Percentiles rank a stretch among this genome's conserved stretches.
phyloP scores from a whole-genome alignment of 1,284 basidiomycete species.

The Exobasidium cylindrosporum region DNA sequence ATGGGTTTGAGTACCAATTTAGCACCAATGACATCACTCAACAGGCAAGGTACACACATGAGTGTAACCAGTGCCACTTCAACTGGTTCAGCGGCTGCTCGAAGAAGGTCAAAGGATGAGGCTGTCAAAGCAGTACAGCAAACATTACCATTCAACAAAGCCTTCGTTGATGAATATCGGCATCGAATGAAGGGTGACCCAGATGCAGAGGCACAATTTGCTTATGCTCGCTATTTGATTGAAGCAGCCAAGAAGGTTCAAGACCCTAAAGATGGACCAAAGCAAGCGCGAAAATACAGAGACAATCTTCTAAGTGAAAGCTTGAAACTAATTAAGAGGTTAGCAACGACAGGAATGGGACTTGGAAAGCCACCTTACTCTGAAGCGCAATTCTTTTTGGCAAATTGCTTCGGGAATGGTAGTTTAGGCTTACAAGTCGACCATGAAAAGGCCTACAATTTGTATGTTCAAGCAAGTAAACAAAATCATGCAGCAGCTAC shows the following conservation, averaged over 20 bases:
- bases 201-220: constrained; percentile 97
- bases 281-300: constrained; percentile 68
- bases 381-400: constrained; percentile 98
- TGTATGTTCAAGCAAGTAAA: constrained; percentile 97
- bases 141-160: constrained; percentile 67
- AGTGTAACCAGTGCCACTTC: constrained; percentile 17
- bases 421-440: constrained; percentile 90
- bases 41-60: constrained; percentile 17
- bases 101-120: constrained; percentile 38
- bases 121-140: constrained; percentile 21
- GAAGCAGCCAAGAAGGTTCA: constrained; percentile 86
- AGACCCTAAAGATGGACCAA: constrained; percentile 45
- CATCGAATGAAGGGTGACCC: constrained; percentile 95
- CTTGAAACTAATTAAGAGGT: constrained; percentile 83
- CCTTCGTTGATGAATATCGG: constrained; percentile 95
- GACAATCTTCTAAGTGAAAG: constrained; percentile 84
- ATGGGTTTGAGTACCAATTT: not conserved
- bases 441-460: constrained; percentile 94
- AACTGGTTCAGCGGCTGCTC: constrained; percentile 9
- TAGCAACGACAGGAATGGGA: constrained; percentile 74
- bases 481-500: constrained; percentile 93
- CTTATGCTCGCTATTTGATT: constrained; percentile 95
- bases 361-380: constrained; percentile 67
- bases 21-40: not conserved
- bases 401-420: constrained; percentile 94